phyloP scores from a whole-genome alignment of 2,329 filamentous ascomycete species.

The Botryotinia narcissicola region DNA sequence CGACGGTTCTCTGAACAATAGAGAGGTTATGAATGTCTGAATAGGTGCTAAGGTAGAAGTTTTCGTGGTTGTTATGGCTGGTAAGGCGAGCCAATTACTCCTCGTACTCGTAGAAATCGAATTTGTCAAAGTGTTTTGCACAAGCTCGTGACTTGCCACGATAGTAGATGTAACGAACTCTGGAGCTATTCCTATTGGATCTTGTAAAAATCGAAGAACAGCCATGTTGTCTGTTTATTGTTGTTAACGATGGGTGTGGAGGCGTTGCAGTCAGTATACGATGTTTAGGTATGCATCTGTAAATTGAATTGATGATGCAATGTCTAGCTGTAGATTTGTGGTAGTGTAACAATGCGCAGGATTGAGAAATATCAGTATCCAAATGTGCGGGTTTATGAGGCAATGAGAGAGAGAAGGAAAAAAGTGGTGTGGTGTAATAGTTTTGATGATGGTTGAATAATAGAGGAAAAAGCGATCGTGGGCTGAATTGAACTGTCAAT shows the following conservation, averaged over 20 bases:
- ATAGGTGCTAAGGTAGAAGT: not conserved
- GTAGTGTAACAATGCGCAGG: slow-evolving; percentile 12
- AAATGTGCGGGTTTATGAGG: not conserved
- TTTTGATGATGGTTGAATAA: not conserved
- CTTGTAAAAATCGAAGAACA: not conserved
- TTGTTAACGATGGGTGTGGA: not conserved
- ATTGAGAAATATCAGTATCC: slow-evolving; percentile 10
- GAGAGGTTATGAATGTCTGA: slow-evolving; percentile 11
- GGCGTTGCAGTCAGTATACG: not conserved
- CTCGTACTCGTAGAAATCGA: not conserved
- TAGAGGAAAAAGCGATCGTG: not conserved
- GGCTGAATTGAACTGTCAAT: not conserved
- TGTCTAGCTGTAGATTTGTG: not conserved
- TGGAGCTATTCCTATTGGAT: not conserved
- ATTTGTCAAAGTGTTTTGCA: not conserved
- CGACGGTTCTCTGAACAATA: not conserved
- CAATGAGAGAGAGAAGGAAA: no score
- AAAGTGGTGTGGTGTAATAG: not conserved
- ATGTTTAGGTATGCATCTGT: not conserved
- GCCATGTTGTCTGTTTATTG: slow-evolving; percentile 6
- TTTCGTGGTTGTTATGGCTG: not conserved
- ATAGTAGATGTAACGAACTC: not conserved
- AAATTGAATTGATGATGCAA: not conserved
- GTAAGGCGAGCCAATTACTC: not conserved
- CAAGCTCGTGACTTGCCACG: not conserved